These are phyloP conservation scores for Podila minutissima DNA, from an alignment of 192 early-diverging fungal species.

Conservation along the genomic window DNA sequence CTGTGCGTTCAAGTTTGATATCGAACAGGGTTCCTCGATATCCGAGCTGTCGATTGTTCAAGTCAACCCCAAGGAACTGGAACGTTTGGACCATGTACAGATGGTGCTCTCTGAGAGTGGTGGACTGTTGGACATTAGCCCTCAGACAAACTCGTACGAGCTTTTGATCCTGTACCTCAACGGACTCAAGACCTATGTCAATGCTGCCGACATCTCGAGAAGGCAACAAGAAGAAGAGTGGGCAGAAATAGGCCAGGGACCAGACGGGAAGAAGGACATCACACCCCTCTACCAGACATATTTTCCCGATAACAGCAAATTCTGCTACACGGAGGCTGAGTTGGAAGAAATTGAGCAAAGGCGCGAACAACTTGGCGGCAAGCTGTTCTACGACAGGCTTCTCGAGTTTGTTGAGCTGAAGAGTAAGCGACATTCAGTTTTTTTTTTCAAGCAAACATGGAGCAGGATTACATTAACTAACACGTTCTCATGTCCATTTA, in stretches of 20 bases:
- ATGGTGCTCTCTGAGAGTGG: conserved; percentile 33
- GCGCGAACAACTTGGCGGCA: conserved; percentile 31
- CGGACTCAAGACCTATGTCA: conserved; percentile 34
- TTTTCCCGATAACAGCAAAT: conserved; percentile 25
- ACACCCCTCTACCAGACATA: conserved; percentile 18
- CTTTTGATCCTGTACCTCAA: conserved; percentile 32
- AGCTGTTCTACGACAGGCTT: conserved; percentile 45
- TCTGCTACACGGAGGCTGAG: conserved; percentile 31
- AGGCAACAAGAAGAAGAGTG: conserved; percentile 30
- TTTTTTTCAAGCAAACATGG: not conserved
- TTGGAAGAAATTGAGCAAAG: conserved; percentile 31
- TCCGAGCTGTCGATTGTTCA: conserved; percentile 40
- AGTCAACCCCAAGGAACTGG: conserved; percentile 37
- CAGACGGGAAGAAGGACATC: conserved; percentile 14
- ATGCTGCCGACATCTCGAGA: conserved; percentile 29
- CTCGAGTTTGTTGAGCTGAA: conserved; percentile 37
- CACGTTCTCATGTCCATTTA: not conserved
- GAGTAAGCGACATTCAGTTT: conserved; percentile 3
- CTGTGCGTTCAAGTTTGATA: conserved; percentile 30
- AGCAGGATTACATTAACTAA: not conserved
- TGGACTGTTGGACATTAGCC: conserved; percentile 39
- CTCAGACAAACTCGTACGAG: conserved; percentile 43
- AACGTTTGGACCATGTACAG: conserved; percentile 21
- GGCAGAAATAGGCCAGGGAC: conserved; percentile 13
- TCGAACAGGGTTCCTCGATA: conserved; percentile 12